phyloP scores from a whole-genome alignment of 257 asterid species.

The Salvia splendens region DNA sequence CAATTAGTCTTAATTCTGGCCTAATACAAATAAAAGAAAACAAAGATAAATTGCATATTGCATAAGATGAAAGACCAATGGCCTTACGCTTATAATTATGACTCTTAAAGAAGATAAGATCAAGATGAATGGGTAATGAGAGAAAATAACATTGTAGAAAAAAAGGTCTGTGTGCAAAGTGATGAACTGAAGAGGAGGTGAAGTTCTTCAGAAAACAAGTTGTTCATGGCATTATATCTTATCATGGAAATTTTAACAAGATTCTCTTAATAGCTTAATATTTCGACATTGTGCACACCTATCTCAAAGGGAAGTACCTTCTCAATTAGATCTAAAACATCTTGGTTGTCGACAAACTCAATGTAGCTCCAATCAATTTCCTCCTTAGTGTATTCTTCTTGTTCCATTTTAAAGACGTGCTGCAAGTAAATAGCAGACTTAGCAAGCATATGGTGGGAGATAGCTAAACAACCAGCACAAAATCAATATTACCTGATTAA shows the following conservation, averaged over 20 bases:
- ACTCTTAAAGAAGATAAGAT: conserved; percentile 22
- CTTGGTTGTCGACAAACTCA: conserved; percentile 98
- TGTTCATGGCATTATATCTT: not conserved
- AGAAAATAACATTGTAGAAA: conserved; percentile 16
- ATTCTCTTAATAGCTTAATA: conserved; percentile 9
- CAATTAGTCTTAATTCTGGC: conserved; percentile 31
- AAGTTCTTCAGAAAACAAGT: not conserved
- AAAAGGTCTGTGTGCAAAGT: conserved; percentile 16
- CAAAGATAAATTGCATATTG: conserved; percentile 16
- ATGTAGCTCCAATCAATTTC: conserved; percentile 95
- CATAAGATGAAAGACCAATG: conserved; percentile 21
- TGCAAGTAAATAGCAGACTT: conserved; percentile 45
- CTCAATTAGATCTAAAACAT: conserved; percentile 94
- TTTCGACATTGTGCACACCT: conserved; percentile 3
- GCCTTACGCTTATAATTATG: not conserved
- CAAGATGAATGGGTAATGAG: not conserved
- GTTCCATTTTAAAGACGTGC: conserved; percentile 99
- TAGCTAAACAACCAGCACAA: conserved; percentile 21
- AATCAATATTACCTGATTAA: conserved; percentile 74
- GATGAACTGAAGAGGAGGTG: conserved; percentile 1
- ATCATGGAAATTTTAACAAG: conserved; percentile 19
- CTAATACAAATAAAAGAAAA: conserved; percentile 14
- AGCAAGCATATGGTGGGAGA: conserved; percentile 31
- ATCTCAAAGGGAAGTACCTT: conserved; percentile 53
- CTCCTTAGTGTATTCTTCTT: conserved; percentile 96